A percentile compares a stretch with the other conserved stretches of the same genome.
These are phyloP conservation scores for Astrephomene gubernaculifera DNA, from an alignment of 139 green algal genomes.

Conservation along the genomic window DNA sequence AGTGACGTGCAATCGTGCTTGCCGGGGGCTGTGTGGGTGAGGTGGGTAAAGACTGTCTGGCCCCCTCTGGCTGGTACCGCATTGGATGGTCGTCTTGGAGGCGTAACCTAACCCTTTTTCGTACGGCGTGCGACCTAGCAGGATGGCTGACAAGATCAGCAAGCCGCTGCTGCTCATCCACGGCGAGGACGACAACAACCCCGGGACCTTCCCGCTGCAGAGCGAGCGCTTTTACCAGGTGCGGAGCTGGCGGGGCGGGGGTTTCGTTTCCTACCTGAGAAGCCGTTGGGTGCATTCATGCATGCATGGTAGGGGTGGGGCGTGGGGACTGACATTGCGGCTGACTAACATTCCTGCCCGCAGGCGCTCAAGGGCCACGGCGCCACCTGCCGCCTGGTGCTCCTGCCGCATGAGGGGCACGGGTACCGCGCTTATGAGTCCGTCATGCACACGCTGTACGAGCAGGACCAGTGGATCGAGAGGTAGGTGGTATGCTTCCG, in stretches of 20 bases:
- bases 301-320: too few relatives aligned
- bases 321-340: too few relatives aligned
- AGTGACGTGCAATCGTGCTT: too few relatives aligned
- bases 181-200: constrained; percentile 98
- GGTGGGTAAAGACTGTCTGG: too few relatives aligned
- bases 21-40: background rate
- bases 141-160: constrained; percentile 92
- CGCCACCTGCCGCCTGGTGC: constrained; percentile 80
- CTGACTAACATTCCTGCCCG: too few relatives aligned
- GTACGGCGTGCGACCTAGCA: too few relatives aligned
- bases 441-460: constrained; percentile 82
- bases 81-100: too few relatives aligned
- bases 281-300: too few relatives aligned
- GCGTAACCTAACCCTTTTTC: too few relatives aligned
- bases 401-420: constrained; percentile 96
- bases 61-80: too few relatives aligned
- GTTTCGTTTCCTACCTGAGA: too few relatives aligned
- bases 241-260: too few relatives aligned
- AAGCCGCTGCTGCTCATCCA: constrained; percentile 97
- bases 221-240: constrained; percentile 92
- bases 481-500: constrained; percentile 24
- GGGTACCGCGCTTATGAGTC: constrained; percentile 84
- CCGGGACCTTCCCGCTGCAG: constrained; percentile 89
- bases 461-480: constrained; percentile 86
- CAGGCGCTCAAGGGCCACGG: constrained; percentile 91